A percentile compares a stretch with the other conserved stretches of the same genome.
phyloP scores from a whole-genome alignment of 2,329 filamentous ascomycete genomes.

The Arthrobotrys pseudoclavata region DNA sequence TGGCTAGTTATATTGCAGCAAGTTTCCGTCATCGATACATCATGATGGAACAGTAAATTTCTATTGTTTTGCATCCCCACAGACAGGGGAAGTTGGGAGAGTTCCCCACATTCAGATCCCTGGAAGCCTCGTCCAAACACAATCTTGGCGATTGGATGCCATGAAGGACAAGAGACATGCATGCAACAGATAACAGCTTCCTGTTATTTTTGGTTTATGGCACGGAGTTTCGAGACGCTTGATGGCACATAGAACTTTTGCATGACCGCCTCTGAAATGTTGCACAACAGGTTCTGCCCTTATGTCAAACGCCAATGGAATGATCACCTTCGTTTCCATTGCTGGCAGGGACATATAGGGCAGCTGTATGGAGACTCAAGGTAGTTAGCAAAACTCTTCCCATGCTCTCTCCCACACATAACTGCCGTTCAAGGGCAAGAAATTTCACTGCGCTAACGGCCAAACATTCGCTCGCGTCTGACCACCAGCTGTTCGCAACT shows the following conservation, averaged over 20 bases:
- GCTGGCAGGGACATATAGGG: conserved; percentile 18
- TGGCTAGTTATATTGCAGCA: not conserved
- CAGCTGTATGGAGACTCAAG: conserved; percentile 10
- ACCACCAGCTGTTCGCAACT: conserved; percentile 39
- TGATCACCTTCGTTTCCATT: conserved; percentile 39
- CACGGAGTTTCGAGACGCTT: conserved; percentile 7
- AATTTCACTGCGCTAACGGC: conserved; percentile 18
- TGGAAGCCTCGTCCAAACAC: conserved; percentile 3
- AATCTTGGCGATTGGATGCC: conserved; percentile 31
- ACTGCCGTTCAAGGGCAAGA: conserved; percentile 25
- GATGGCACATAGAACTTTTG: not conserved
- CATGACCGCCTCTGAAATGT: not conserved
- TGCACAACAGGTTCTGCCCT: conserved; percentile 33
- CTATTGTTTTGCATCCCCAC: conserved; percentile 7
- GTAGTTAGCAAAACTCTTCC: not conserved
- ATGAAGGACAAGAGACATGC: not conserved
- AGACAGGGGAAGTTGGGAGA: conserved; percentile 25
- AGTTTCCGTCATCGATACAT: conserved; percentile 16
- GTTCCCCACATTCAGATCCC: conserved; percentile 6
- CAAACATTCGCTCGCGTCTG: conserved; percentile 46
- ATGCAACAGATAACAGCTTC: conserved; percentile 20
- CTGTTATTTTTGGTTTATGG: conserved; percentile 15
- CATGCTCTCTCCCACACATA: conserved; percentile 1
- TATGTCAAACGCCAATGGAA: conserved; percentile 44
- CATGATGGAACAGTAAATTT: conserved; percentile 4